These are phyloP conservation scores for Entomortierella parvispora DNA, from an alignment of 192 early-diverging fungal genomes.

Conservation along the genomic window DNA sequence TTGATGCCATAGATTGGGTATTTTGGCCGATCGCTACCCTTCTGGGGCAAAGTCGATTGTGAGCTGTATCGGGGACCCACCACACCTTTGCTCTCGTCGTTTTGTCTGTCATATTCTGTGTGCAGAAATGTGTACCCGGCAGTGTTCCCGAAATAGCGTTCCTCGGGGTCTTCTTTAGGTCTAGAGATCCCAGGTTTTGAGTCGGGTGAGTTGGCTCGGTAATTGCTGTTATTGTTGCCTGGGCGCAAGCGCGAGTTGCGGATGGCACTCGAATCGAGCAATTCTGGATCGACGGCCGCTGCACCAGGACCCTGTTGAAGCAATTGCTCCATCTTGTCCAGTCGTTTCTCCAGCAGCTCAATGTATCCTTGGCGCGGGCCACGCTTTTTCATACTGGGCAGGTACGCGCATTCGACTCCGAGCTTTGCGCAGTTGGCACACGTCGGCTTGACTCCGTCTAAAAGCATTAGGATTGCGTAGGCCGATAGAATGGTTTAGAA, in stretches of 20 bases:
- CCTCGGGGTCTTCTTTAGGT: conserved; percentile 20
- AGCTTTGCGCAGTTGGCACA: conserved; percentile 85
- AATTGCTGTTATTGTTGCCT: conserved; percentile 15
- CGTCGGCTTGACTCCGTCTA: conserved; percentile 80
- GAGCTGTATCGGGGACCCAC: conserved; percentile 25
- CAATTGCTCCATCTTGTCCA: conserved; percentile 82
- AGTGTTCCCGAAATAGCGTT: conserved; percentile 43
- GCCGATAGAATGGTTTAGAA: not conserved
- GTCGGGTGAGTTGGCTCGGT: not conserved
- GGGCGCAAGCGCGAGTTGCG: conserved; percentile 29
- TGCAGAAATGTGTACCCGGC: conserved; percentile 30
- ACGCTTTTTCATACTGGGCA: conserved; percentile 87
- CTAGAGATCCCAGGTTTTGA: conserved; percentile 6
- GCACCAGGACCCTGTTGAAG: conserved; percentile 56
- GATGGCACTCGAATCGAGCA: conserved; percentile 31
- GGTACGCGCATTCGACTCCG: conserved; percentile 77
- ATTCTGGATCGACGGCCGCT: conserved; percentile 32
- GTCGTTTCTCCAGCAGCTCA: conserved; percentile 76
- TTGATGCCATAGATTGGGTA: conserved; percentile 45
- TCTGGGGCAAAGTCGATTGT: conserved; percentile 14
- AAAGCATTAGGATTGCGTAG: not conserved
- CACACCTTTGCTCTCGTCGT: not conserved
- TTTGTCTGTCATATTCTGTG: conserved; percentile 32
- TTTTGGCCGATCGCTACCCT: conserved; percentile 14
- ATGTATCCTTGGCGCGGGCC: conserved; percentile 88